A percentile compares a stretch with the other conserved stretches of the same genome.
These are phyloP conservation scores for Cryptococcus deneoformans DNA, from an alignment of 1,284 basidiomycete species.

Conservation along the genomic window DNA sequence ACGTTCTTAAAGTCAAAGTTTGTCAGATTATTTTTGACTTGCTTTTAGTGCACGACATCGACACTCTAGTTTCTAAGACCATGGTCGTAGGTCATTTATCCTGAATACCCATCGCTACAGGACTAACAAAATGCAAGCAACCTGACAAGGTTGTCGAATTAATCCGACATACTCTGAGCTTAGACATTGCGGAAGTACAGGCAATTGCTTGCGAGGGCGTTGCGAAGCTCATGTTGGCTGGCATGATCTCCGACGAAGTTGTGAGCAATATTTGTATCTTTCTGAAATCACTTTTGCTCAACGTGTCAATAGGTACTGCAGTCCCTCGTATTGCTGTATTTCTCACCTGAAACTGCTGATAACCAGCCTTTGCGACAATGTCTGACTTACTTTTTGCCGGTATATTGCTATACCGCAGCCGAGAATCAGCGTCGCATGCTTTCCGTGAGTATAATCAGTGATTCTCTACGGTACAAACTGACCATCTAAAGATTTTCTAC, in stretches of 20 bases:
- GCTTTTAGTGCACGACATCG: conserved; percentile 80
- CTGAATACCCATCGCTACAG: not conserved
- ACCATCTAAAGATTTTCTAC: conserved; percentile 64
- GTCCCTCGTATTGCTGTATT: conserved; percentile 76
- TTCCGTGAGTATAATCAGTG: conserved; percentile 54
- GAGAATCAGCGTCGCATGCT: conserved; percentile 77
- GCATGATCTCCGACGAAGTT: conserved; percentile 70
- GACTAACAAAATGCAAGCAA: conserved; percentile 47
- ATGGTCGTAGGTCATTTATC: conserved; percentile 27
- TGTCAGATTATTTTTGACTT: conserved; percentile 88
- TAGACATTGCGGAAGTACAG: conserved; percentile 73
- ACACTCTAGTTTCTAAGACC: conserved; percentile 46
- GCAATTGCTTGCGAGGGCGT: conserved; percentile 79
- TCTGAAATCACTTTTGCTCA: conserved; percentile 5
- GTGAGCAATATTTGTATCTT: conserved; percentile 50
- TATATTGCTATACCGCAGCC: conserved; percentile 83
- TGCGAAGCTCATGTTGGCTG: conserved; percentile 84
- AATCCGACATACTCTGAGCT: conserved; percentile 67
- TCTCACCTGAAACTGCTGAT: conserved; percentile 78
- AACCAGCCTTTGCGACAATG: conserved; percentile 91
- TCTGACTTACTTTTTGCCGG: conserved; percentile 92
- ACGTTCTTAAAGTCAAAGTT: conserved; percentile 73
- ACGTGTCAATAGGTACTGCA: conserved; percentile 62
- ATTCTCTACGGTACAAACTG: not conserved
- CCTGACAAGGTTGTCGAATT: conserved; percentile 69